phyloP scores from a whole-genome alignment of 495 filamentous ascomycete genomes.

The Talaromyces liani region DNA sequence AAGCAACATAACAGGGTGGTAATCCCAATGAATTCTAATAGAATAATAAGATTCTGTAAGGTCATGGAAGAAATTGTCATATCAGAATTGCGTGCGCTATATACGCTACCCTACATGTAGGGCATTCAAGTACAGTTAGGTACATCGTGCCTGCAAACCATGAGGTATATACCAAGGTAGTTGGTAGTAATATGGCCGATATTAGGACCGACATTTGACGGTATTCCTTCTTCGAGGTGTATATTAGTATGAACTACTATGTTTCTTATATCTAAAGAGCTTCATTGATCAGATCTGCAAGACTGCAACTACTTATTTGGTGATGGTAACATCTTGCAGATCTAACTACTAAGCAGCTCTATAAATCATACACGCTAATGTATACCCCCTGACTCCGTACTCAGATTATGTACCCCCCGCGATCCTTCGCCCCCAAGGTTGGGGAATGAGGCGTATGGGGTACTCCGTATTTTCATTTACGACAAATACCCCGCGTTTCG shows the following conservation, averaged over 20 bases:
- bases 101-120: background rate
- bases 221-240: background rate
- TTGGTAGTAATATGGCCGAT: too few species aligned
- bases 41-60: background rate
- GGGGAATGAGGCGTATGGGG: too few species aligned
- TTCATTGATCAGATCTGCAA: background rate
- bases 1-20: background rate
- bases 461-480: background rate
- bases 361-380: background rate
- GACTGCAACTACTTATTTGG: background rate
- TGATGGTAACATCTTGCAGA: background rate
- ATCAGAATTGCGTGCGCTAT: background rate
- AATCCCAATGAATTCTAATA: background rate
- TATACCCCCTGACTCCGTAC: background rate
- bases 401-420: background rate
- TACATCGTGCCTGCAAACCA: background rate
- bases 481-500: background rate
- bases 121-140: background rate
- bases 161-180: too few species aligned
- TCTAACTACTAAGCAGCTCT: background rate
- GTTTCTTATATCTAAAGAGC: background rate
- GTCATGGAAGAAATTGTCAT: background rate
- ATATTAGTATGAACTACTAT: background rate
- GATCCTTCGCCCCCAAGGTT: background rate
- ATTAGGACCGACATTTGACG: background rate